phyloP scores from a whole-genome alignment of 164 flowering plant species.

The Vitis amurensis region DNA sequence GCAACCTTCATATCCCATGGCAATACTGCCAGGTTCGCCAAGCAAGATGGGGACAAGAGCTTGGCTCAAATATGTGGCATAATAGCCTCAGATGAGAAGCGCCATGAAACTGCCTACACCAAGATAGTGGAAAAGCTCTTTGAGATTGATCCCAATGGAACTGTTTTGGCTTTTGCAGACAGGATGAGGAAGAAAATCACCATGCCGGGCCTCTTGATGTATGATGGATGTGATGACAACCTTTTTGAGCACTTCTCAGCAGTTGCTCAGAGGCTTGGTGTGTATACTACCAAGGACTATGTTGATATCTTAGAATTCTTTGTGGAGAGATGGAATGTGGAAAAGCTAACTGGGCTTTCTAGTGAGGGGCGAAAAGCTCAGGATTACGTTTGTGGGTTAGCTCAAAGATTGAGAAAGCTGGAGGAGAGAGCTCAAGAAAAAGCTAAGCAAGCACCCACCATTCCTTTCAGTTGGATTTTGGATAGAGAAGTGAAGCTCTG shows the following conservation, averaged over 20 bases:
- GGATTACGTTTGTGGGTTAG: too few species aligned
- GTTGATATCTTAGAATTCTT: neutral
- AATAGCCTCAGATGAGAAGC: too few species aligned
- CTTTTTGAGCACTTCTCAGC: neutral
- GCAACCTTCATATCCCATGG: too few species aligned
- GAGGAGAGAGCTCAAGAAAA: too few species aligned
- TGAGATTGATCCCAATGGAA: conserved; percentile 1
- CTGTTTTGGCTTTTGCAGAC: neutral
- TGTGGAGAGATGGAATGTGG: conserved; percentile 3
- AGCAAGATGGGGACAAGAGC: too few species aligned
- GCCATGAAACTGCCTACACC: too few species aligned
- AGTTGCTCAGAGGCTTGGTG: neutral
- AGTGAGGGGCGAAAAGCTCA: neutral
- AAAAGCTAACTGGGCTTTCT: neutral
- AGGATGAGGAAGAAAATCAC: conserved; percentile 7
- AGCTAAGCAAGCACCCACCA: too few species aligned
- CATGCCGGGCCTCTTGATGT: neutral
- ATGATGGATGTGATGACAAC: neutral
- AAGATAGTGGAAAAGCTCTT: neutral
- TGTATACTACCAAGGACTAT: neutral
- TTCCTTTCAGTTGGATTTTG: too few species aligned
- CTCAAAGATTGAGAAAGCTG: too few species aligned
- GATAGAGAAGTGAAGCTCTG: too few species aligned
- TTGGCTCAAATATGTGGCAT: too few species aligned
- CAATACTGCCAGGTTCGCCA: too few species aligned